Base-by-base conservation (phyloP, 768 basidiomycete genomes). In the Krasilnikovozyma curviuscula region DNA sequence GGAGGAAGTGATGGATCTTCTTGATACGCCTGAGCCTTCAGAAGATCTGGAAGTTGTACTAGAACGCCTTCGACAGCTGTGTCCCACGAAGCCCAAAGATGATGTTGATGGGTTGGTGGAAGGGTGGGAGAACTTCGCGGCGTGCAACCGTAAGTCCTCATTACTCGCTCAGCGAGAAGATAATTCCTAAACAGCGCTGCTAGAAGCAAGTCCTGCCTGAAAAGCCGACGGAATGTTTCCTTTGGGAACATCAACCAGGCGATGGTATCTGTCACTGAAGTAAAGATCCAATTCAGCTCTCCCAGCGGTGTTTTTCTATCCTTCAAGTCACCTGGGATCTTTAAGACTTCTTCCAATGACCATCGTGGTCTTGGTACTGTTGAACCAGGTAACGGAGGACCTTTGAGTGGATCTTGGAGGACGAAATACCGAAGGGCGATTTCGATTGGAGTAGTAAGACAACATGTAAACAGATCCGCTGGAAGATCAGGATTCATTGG, bases 201-300 rank as follows among this genome's bases (percentile, higher is more conserved):
- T 44, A 97, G 85, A 35, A 95, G 74, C 45, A 97, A 75, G 61
- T 98, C 93, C 46, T 88, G 91, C 37, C 93, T 74, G 64, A 95
- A 97, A 23, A 97, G 67, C 30, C 85, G 76, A 16, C 86, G 88
- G 66, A 98, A 97, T 3, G 84, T 74, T 31, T 93, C 88, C 39
- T 80, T 75, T 32, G 88, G 81, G 63, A 98, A 91, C 2, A 85
- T 83, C 13, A 89, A 89, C 93, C 93, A 98, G 7, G 93, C 93
- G 53, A 98, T 97, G 8, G 93, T 97, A 66, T 98, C 93, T 14
- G 93, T 97, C 48, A 98, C 83, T 29, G 91, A 86, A 1, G 88
- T 97, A 67, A 97, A 97, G 54, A 97, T 97, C 93, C 93, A 98
- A 62, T 91, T 93, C n/a, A 98, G 74, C 66, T 98, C 93, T 43